These are phyloP conservation scores for Geotrichum australiense DNA, from an alignment of 1,139 yeast genomes.

Conservation along the genomic window DNA sequence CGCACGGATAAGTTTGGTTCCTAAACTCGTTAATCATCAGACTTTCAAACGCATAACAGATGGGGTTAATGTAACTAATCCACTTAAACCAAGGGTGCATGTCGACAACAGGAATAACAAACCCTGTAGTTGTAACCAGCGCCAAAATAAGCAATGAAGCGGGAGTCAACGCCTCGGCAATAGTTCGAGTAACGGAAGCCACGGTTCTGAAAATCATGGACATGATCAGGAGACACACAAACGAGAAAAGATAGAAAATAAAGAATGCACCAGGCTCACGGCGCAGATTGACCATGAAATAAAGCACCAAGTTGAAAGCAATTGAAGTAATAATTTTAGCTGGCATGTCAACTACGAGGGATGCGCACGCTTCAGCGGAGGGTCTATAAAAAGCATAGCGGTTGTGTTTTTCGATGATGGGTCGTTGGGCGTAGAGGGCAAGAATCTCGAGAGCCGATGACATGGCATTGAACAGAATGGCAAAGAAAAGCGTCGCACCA, in stretches of 20 bases:
- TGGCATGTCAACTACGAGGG: conserved; percentile 64
- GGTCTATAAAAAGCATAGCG: conserved; percentile 71
- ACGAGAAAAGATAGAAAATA: conserved; percentile 50
- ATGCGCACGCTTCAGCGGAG: conserved; percentile 67
- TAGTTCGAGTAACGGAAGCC: conserved; percentile 54
- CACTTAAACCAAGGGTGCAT: conserved; percentile 50
- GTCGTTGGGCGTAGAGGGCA: conserved; percentile 61
- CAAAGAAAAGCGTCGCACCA: conserved; percentile 68
- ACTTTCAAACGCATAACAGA: conserved; percentile 42
- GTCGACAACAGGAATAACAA: conserved; percentile 42
- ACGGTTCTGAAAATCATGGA: conserved; percentile 64
- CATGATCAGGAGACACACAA: conserved; percentile 53
- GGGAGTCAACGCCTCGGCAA: conserved; percentile 67
- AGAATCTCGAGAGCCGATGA: conserved; percentile 66
- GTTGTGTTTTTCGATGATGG: conserved; percentile 73
- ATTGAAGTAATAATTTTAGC: conserved; percentile 48
- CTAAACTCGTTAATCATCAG: conserved; percentile 37
- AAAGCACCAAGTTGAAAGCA: conserved; percentile 53
- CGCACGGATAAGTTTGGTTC: conserved; percentile 38
- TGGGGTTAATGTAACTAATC: conserved; percentile 45
- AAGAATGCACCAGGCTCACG: conserved; percentile 64
- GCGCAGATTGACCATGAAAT: conserved; percentile 62
- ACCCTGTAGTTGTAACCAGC: conserved; percentile 45
- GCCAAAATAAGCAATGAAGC: conserved; percentile 57
- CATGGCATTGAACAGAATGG: conserved; percentile 72